phyloP scores from a whole-genome alignment of 495 filamentous ascomycete genomes.

The Astrothelium macrocarpum region DNA sequence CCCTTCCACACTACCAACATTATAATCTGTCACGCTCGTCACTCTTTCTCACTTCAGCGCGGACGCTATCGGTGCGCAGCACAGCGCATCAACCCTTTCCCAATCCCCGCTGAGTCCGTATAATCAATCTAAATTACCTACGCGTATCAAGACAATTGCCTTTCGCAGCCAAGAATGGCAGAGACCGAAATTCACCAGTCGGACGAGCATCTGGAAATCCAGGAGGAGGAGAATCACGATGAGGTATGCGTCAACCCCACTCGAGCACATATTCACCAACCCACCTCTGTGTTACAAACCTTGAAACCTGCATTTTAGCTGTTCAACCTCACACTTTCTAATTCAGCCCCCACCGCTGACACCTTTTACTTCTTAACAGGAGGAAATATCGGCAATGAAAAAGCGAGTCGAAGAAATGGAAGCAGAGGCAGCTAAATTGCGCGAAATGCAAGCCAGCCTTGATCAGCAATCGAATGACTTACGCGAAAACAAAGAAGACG shows the following conservation, averaged over 20 bases:
- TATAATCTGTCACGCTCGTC: not conserved
- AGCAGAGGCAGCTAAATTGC: constrained; percentile 87
- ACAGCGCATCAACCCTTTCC: not conserved
- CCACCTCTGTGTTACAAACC: not conserved
- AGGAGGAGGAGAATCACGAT: constrained; percentile 25
- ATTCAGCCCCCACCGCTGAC: constrained; percentile 4
- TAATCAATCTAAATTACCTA: not conserved
- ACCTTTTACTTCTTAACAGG: constrained; percentile 38
- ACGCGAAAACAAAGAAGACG: constrained; percentile 87
- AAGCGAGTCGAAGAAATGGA: constrained; percentile 97
- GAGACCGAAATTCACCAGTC: constrained; percentile 9
- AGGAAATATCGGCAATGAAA: constrained; percentile 98
- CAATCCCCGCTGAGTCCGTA: not conserved
- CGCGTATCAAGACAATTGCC: not conserved
- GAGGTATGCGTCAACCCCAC: constrained; percentile 14
- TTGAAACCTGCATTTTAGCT: not conserved
- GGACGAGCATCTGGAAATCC: constrained; percentile 23
- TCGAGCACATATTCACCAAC: not conserved
- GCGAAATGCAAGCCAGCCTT: constrained; percentile 88
- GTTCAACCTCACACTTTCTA: not conserved
- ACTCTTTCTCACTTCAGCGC: not conserved
- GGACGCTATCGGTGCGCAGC: not conserved
- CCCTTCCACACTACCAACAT: not conserved
- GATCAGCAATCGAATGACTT: constrained; percentile 76
- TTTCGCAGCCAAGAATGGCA: constrained; percentile 1